Percentiles rank a stretch among this genome's conserved stretches.
Conservation (phyloP, 164 flowering plant species). For the Tetrastigma voinierianum region DNA sequence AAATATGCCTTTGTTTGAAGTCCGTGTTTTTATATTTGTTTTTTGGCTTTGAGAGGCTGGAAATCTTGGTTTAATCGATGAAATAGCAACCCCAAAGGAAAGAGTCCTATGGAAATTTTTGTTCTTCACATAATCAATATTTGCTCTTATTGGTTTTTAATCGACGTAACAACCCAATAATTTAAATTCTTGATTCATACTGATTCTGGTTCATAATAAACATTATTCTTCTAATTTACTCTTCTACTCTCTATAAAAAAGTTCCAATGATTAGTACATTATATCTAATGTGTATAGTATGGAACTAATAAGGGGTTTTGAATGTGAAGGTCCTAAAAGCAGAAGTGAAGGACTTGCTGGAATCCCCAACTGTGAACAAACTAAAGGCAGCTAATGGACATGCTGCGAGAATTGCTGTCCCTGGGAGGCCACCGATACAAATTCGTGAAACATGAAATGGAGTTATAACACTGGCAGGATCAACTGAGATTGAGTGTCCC, state of each 20-base stretch:
- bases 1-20: no score
- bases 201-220: neutral
- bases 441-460: constrained; percentile 83
- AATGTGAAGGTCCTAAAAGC: constrained; percentile 74
- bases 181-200: neutral
- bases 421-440: constrained; percentile 78
- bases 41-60: no score
- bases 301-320: constrained; percentile 13
- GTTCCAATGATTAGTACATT: neutral
- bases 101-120: no score
- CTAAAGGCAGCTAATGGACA: constrained; percentile 55
- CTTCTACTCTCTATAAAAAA: neutral
- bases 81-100: no score
- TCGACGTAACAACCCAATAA: no score
- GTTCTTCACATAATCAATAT: no score
- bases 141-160: no score
- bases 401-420: constrained; percentile 45
- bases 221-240: neutral
- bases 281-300: neutral
- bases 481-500: constrained; percentile 77
- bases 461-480: constrained; percentile 82
- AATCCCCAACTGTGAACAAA: constrained; percentile 42
- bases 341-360: constrained; percentile 83
- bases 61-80: no score
- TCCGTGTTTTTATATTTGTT: no score